Evolutionary conservation across 768 basidiomycete species (phyloP), one percentile per base, ranked within the genome.

Genomic region (Auricularia auricula-judae): DNA sequence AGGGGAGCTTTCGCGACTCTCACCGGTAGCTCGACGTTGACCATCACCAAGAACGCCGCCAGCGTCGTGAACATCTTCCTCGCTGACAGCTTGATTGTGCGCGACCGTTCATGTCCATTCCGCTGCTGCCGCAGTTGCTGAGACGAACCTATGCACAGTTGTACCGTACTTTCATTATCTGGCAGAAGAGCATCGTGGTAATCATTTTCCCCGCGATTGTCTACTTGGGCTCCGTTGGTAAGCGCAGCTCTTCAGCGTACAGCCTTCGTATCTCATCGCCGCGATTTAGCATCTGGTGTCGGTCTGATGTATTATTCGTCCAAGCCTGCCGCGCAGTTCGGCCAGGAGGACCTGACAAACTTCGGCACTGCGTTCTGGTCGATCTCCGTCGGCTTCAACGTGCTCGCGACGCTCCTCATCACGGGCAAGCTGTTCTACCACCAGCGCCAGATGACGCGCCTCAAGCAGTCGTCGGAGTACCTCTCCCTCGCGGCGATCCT

Each of bases 351-450:
- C 11, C 7, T 29, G 11, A n/a, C 18, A 8, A n/a, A n/a, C 53
- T n/a, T 54, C 53, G 18, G 18, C 53, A 54, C 53, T 8, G 18
- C 53, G 11, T 54, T n/a, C 53, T 54, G 53, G 53, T 62, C 63
- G 21, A 58, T 75, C 21, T 73, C 74, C 0, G 60, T 76, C 21
- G 69, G 67, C 0, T 65, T 76, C 11, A 78, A 77, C 63, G 68
- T 78, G 58, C 47, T 76, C 36, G 63, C 72, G n/a, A 76, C 77
- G 1, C 47, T 75, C n/a, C 67, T 75, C 23, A 76, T 79, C 64
- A 72, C 69, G 0, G 39, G 62, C 5, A 74, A 75, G 3, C 60
- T 79, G 2, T n/a, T 11, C 29, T 42, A 42, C 39, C 39, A 42
- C 39, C 39, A 42, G 39, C 39, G 39, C 39, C 61, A 74, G 5